These are phyloP conservation scores for Vanderwaltozyma verrucispora DNA, from an alignment of 805 yeast species.

Conservation along the genomic window DNA sequence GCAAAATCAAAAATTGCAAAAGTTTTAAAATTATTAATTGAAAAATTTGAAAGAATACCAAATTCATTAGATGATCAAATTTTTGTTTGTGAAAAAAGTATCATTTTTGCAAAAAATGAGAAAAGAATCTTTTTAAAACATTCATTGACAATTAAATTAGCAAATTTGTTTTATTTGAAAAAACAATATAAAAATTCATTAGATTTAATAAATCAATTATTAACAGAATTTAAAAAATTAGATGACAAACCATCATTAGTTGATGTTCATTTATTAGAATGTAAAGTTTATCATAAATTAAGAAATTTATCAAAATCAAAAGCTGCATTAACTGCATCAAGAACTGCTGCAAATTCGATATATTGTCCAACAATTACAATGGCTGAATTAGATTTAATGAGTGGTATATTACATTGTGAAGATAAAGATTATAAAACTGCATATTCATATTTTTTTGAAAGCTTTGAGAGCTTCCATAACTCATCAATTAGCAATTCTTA, in stretches of 20 bases:
- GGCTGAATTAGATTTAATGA: conserved; percentile 90
- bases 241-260: conserved; percentile 94
- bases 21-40: conserved; percentile 72
- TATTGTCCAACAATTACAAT: conserved; percentile 90
- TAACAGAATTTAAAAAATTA: conserved; percentile 80
- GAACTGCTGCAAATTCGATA: conserved; percentile 95
- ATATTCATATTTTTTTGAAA: conserved; percentile 87
- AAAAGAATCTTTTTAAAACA: conserved; percentile 86
- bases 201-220: conserved; percentile 55
- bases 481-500: conserved; percentile 39
- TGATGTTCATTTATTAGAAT: conserved; percentile 87
- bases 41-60: conserved; percentile 56
- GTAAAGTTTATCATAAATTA: conserved; percentile 81
- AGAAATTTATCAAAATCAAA: conserved; percentile 84
- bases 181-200: conserved; percentile 59
- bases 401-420: conserved; percentile 92
- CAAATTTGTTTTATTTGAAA: conserved; percentile 62
- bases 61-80: conserved; percentile 61
- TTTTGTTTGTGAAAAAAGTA: conserved; percentile 61
- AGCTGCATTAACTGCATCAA: conserved; percentile 87
- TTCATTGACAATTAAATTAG: conserved; percentile 72
- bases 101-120: conserved; percentile 77
- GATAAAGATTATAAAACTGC: conserved; percentile 96
- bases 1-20: conserved; percentile 96
- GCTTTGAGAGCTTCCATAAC: conserved; percentile 78